Conservation (phyloP, 352 stramenopile species). For the Phytophthora citrophthora region DNA sequence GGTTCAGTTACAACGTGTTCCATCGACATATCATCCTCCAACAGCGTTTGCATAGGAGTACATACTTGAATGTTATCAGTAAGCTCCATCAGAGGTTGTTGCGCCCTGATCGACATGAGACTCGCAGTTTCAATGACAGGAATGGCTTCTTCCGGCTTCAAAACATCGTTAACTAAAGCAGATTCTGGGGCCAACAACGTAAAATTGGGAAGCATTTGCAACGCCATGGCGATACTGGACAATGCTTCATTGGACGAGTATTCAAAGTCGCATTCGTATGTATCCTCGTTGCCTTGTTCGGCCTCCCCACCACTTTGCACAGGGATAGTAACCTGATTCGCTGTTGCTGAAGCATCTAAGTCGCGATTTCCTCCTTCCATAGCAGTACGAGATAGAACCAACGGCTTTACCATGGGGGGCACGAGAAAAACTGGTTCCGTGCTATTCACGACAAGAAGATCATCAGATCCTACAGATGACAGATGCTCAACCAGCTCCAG, state of each 20-base stretch:
- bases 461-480: not conserved
- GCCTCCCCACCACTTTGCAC: not conserved
- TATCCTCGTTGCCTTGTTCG: slow-evolving; percentile 1
- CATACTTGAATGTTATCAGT: not conserved
- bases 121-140: slow-evolving; percentile 1
- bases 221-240: slow-evolving; percentile 45
- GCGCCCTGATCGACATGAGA: not conserved
- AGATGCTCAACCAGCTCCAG: not conserved
- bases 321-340: not conserved
- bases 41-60: too few relatives aligned
- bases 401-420: not conserved
- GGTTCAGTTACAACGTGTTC: not conserved
- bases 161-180: slow-evolving; percentile 9
- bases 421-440: not conserved
- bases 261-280: slow-evolving; percentile 37
- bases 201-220: slow-evolving; percentile 44
- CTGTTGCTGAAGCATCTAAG: not conserved
- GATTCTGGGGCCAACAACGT: slow-evolving; percentile 2
- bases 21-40: not conserved
- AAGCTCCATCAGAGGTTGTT: not conserved
- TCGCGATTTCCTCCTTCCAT: not conserved
- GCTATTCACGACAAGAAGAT: not conserved
- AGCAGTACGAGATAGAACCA: not conserved
- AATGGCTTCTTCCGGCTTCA: slow-evolving; percentile 5
- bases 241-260: slow-evolving; percentile 42